A percentile compares a stretch with the other conserved stretches of the same genome.
Conservation (phyloP, 257 asterid species). For the Galeopsis tetrahit region DNA sequence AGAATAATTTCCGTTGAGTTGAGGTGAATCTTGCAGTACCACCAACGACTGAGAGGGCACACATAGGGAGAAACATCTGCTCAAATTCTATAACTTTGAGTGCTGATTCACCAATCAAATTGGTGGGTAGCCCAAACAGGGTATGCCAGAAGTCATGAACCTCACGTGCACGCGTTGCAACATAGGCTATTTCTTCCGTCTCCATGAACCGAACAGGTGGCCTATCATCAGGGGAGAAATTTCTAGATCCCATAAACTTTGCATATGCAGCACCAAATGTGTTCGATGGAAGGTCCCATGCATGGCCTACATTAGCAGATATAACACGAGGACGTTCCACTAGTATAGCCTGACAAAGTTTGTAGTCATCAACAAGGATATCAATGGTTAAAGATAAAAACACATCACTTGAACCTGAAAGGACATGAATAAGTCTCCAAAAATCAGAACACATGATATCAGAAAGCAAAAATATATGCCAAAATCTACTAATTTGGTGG, state of each 20-base stretch:
- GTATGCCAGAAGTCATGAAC: constrained; percentile 99
- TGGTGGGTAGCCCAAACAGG: constrained; percentile 84
- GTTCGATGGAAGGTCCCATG: constrained; percentile 91
- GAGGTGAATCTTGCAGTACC: constrained; percentile 83
- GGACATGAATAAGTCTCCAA: not conserved
- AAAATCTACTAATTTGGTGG: not conserved
- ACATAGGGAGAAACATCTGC: constrained; percentile 97
- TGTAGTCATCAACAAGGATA: constrained; percentile 1
- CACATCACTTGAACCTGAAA: not conserved
- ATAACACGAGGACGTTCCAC: constrained; percentile 88
- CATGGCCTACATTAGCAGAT: constrained; percentile 79
- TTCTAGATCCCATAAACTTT: constrained; percentile 90
- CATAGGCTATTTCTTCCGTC: constrained; percentile 85
- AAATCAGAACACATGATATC: not conserved
- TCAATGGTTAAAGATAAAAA: not conserved
- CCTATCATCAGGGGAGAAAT: constrained; percentile 92
- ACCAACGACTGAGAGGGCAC: constrained; percentile 81
- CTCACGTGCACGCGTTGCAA: constrained; percentile 96
- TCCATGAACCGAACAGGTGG: constrained; percentile 99
- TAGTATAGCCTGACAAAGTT: constrained; percentile 55
- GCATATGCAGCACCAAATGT: constrained; percentile 98
- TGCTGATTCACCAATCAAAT: constrained; percentile 90
- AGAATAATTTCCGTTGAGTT: constrained; percentile 76
- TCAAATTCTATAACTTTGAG: constrained; percentile 90
- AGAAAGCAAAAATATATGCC: not conserved